Base-by-base conservation (phyloP, 345 rosid genomes). In the Camelina hispida region DNA sequence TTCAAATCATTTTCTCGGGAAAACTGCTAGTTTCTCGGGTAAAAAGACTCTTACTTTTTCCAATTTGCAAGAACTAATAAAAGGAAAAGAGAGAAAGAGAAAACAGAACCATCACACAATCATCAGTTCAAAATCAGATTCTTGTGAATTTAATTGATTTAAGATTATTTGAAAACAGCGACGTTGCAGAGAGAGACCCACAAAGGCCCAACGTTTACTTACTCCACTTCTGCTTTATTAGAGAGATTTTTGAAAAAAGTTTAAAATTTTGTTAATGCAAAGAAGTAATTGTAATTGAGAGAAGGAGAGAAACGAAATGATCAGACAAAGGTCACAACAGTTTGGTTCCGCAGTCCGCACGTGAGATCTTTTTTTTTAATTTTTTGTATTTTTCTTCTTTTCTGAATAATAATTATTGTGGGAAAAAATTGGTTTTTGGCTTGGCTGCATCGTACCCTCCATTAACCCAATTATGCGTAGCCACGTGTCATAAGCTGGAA, bases 291-390 rank as follows among this genome's bases (percentile, higher is more conserved):
- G 30, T n/a, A 52, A 63, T 47, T 55, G 67, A 58, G 68, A 51
- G 50, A 44, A 4, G 5, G 73, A 43, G 54, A 43, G 54, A 77
- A 50, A 48, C 9, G 72, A 63, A 34, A 44, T 69, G 57, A 71
- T 77, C 76, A 77, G 80, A 70, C 81, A 78, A 44, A 58, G 72
- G 47, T 38, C 77, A 59, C 42, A 22, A 59, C 42, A 22, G 77
- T 66, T 72, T 52, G 69, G 77, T 66, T 50, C 64, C 77, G 68
- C 81, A 66, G 58, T 50, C 64, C 77, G 68, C 81, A 66, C 78
- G 81, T 78, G 81, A 66, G 81, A 52, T 66, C 42, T 35, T 66
- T 47, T 4, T 34, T 61, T 69, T 47, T 15, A 38, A 23, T 40
- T 11, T 10, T 11, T 40, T 43, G 8, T 4, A 14, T 14, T n/a